These are phyloP conservation scores for Alternaria arborescens DNA, from an alignment of 2,329 filamentous ascomycete genomes.

Conservation along the genomic window DNA sequence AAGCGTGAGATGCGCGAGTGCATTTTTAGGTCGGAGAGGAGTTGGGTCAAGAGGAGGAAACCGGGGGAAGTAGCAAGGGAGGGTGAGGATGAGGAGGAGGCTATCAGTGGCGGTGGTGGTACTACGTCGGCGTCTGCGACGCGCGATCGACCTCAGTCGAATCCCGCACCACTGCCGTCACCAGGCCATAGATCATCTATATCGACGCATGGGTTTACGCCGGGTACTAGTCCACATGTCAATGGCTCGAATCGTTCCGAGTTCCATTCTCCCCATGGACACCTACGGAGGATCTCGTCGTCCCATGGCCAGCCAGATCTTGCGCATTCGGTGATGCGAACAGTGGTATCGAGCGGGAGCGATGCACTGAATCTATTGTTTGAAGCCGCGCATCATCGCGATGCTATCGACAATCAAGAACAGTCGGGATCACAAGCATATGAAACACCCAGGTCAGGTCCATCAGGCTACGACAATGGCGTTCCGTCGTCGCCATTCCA, in stretches of 20 bases:
- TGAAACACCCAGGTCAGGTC: constrained; percentile 48
- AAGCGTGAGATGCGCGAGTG: constrained; percentile 61
- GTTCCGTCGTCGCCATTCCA: constrained; percentile 40
- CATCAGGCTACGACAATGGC: constrained; percentile 33
- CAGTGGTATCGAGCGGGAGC: constrained; percentile 62
- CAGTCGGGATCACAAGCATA: constrained; percentile 48
- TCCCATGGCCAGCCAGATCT: constrained; percentile 42
- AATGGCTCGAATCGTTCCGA: constrained; percentile 37
- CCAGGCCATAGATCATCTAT: constrained; percentile 37
- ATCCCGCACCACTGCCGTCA: constrained; percentile 24
- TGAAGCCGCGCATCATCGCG: constrained; percentile 56
- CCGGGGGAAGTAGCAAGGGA: constrained; percentile 39
- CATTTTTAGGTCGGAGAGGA: constrained; percentile 54
- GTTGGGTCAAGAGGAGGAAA: constrained; percentile 51
- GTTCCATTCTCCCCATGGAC: constrained; percentile 39
- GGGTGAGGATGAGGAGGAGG: constrained; percentile 31
- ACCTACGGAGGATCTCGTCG: constrained; percentile 44
- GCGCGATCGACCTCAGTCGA: constrained; percentile 18
- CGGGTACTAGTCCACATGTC: constrained; percentile 37
- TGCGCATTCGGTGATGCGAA: constrained; percentile 56
- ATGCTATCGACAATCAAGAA: constrained; percentile 47
- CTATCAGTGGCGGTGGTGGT: not conserved
- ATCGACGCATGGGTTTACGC: constrained; percentile 36
- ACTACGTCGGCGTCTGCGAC: not conserved
- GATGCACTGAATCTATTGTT: constrained; percentile 64